A percentile compares a stretch with the other conserved stretches of the same genome.
phyloP scores from a whole-genome alignment of 2,329 filamentous ascomycete genomes.

The Sclerotinia glacialis region DNA sequence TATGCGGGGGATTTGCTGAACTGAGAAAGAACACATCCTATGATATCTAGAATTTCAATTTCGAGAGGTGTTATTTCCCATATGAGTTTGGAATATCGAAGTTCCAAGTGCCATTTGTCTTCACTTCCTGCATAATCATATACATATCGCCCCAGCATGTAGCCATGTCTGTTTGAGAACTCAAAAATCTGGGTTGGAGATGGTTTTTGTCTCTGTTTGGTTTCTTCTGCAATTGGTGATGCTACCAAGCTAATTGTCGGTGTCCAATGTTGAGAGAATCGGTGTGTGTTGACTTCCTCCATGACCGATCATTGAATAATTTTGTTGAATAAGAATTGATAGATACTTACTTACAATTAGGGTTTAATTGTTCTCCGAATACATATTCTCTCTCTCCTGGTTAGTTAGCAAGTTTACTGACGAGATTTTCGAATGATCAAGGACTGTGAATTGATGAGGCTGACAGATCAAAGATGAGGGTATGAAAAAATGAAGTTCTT shows the following conservation, averaged over 20 bases:
- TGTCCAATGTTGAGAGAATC: slow-evolving; percentile 10
- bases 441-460: slow-evolving; percentile 14
- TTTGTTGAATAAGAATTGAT: slow-evolving; percentile 6
- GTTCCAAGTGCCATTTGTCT: slow-evolving; percentile 17
- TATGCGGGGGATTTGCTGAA: slow-evolving; percentile 25
- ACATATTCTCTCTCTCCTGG: background rate
- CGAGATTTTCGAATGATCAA: background rate
- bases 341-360: slow-evolving; percentile 17
- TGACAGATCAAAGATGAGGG: slow-evolving; percentile 11
- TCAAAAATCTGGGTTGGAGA: background rate
- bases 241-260: background rate
- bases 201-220: slow-evolving; percentile 6
- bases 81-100: slow-evolving; percentile 14
- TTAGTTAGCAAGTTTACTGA: background rate
- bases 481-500: background rate
- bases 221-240: slow-evolving; percentile 1
- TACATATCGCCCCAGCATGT: slow-evolving; percentile 16
- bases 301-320: background rate
- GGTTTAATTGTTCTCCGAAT: background rate
- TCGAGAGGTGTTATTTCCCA: slow-evolving; percentile 13
- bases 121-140: slow-evolving; percentile 8
- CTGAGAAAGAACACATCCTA: slow-evolving; percentile 30
- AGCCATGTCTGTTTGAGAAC: slow-evolving; percentile 10
- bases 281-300: slow-evolving; percentile 14
- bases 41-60: slow-evolving; percentile 23